Base-by-base conservation (phyloP, 2,329 filamentous ascomycete genomes). In the Periconia digitata region DNA sequence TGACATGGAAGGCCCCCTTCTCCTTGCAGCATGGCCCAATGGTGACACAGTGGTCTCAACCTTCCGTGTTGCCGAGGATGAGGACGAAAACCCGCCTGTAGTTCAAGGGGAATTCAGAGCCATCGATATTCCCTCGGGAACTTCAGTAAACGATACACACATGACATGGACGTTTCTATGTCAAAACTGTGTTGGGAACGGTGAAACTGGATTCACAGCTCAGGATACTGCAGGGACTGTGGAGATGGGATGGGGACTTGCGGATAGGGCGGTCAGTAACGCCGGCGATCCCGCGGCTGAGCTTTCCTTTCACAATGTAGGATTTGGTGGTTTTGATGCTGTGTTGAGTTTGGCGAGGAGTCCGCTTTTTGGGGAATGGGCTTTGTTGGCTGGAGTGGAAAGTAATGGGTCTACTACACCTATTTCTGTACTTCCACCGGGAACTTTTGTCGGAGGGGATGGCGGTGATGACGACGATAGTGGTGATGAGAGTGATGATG, bases 1-100 rank as follows among this genome's bases (percentile, higher is more conserved):
- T 6, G 52, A 56, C 45, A 60, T 59, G 57, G 51, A 58, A 38
- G 58, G 57, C 10, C 47, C 51, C 13, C 49, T 62, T 21, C 45
- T 60, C 16, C 50, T 62, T 7, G 41, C 56, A 5, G 59, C 46
- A 8, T 62, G 59, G 55, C 50, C 53, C 24, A 52, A 60, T 29
- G 53, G 50, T 36, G 47, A 50, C 13, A 44, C 36, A 3, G 49
- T 62, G 39, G 49, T 51, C 18, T 49, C 50, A 15, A 53, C 53
- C 3, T 62, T 60, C 41, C 46, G 57, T 2, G 50, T 54, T 21
- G 57, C 53, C 1, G 53, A 49, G 6, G 46, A 55, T 23, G 50
- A 58, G 34, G 50, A 52, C 18, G 50, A 57, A 18, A 56, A 47
- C 40, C 54, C 53, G 32, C 56, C 51, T 5, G 47, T 50, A 15